Evolutionary conservation across 768 basidiomycete species (phyloP).

Genomic region (Daedaleopsis sinensis): DNA sequence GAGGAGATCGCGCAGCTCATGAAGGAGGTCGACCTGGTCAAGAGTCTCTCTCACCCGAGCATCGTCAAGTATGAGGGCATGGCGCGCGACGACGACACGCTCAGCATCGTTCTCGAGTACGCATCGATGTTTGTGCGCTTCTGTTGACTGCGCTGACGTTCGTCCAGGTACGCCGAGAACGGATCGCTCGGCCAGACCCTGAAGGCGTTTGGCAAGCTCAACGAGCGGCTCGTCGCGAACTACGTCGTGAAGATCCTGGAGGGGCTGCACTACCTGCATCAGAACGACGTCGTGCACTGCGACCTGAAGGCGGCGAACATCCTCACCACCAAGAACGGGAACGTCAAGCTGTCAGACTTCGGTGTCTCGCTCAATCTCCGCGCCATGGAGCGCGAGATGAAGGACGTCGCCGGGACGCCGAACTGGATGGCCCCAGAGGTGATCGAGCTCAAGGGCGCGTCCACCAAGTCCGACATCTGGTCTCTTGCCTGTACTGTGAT

Average conservation of each 20-base stretch:
- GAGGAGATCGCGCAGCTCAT: constrained; percentile 89
- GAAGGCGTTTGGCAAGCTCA: constrained; percentile 91
- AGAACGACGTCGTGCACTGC: constrained; percentile 90
- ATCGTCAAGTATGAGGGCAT: constrained; percentile 99
- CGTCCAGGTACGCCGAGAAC: constrained; percentile 87
- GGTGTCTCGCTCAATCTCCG: constrained; percentile 95
- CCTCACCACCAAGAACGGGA: constrained; percentile 97
- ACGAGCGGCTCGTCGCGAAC: constrained; percentile 87
- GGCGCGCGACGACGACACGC: constrained; percentile 82
- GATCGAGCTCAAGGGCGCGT: constrained; percentile 92
- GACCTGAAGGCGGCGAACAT: constrained; percentile 99
- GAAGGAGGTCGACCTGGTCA: constrained; percentile 92
- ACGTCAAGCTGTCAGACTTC: constrained; percentile 96
- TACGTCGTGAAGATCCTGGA: constrained; percentile 98
- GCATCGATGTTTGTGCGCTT: constrained; percentile 35
- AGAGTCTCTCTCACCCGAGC: constrained; percentile 88
- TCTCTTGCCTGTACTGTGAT: constrained; percentile 93
- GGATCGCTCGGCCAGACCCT: constrained; percentile 93
- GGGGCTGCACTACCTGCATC: constrained; percentile 91
- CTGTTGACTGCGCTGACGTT: constrained; percentile 24
- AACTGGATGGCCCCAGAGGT: constrained; percentile 99
- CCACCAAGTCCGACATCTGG: constrained; percentile 95
- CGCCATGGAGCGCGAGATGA: constrained; percentile 83
- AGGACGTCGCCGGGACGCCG: constrained; percentile 91
- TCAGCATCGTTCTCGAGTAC: constrained; percentile 94